phyloP scores from a whole-genome alignment of 2,329 filamentous ascomycete genomes.

The Xenoacremonium recifei region DNA sequence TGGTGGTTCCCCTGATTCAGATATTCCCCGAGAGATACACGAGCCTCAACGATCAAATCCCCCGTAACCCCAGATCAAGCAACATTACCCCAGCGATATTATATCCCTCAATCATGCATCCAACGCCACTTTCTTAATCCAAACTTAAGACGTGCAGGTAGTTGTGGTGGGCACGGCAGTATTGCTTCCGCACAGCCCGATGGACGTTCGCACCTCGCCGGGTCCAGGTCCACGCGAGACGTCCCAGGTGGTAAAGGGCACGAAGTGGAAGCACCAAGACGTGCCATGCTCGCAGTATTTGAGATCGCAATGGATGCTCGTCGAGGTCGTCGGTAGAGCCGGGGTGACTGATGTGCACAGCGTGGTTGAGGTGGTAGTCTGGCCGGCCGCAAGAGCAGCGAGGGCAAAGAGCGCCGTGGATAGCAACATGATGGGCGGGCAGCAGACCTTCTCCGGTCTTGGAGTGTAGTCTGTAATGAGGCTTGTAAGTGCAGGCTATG shows the following conservation, averaged over 20 bases:
- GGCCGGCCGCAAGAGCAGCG: neutral
- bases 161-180: no score
- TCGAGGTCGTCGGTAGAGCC: neutral
- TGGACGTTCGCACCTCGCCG: conserved; percentile 32
- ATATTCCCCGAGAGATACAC: no score
- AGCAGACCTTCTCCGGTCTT: neutral
- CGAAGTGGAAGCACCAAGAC: conserved; percentile 40
- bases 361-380: neutral
- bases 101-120: no score
- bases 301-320: conserved; percentile 28
- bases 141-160: no score
- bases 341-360: neutral
- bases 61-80: no score
- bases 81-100: no score
- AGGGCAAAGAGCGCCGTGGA: neutral
- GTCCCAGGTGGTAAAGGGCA: conserved; percentile 36
- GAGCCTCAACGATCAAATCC: no score
- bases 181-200: conserved; percentile 34
- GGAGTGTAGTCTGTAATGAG: neutral
- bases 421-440: neutral
- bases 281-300: conserved; percentile 33
- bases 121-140: no score
- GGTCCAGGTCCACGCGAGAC: conserved; percentile 31
- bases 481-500: neutral
- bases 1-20: no score